These are phyloP conservation scores for Colletotrichum lini DNA, from an alignment of 2,329 filamentous ascomycete species.

Conservation along the genomic window DNA sequence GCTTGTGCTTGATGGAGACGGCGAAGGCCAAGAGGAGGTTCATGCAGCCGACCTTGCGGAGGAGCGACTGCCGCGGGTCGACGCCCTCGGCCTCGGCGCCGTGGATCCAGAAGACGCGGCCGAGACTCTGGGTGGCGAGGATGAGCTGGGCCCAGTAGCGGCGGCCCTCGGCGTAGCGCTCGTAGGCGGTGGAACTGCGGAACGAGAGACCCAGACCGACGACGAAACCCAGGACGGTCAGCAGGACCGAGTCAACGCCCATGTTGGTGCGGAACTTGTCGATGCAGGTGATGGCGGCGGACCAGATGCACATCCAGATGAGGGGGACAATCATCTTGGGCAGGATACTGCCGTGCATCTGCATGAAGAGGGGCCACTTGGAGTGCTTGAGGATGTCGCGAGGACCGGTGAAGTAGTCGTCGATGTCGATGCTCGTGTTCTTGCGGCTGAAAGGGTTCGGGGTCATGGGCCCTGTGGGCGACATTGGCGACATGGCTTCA, in stretches of 20 bases:
- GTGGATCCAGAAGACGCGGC: conserved; percentile 88
- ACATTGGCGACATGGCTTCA: conserved; percentile 51
- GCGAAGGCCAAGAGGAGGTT: conserved; percentile 85
- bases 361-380: conserved; percentile 82
- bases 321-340: conserved; percentile 83
- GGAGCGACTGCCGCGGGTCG: conserved; percentile 74
- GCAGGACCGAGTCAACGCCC: conserved; percentile 66
- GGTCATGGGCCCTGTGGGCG: conserved; percentile 50
- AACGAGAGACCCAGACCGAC: conserved; percentile 85
- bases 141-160: conserved; percentile 74
- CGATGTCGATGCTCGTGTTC: conserved; percentile 61
- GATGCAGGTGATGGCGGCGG: conserved; percentile 74
- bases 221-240: conserved; percentile 86
- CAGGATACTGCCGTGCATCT: conserved; percentile 81
- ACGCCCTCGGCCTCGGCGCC: conserved; percentile 67
- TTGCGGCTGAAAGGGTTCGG: conserved; percentile 51
- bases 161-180: conserved; percentile 77
- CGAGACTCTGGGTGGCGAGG: conserved; percentile 76
- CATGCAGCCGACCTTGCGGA: conserved; percentile 81
- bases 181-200: conserved; percentile 83
- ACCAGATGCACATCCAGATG: conserved; percentile 73
- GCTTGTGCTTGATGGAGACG: conserved; percentile 83
- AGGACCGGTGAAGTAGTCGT: conserved; percentile 76
- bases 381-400: conserved; percentile 80
- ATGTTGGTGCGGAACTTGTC: conserved; percentile 58